Conservation (phyloP, 306 rosid species). For the Phaseolus lunatus region DNA sequence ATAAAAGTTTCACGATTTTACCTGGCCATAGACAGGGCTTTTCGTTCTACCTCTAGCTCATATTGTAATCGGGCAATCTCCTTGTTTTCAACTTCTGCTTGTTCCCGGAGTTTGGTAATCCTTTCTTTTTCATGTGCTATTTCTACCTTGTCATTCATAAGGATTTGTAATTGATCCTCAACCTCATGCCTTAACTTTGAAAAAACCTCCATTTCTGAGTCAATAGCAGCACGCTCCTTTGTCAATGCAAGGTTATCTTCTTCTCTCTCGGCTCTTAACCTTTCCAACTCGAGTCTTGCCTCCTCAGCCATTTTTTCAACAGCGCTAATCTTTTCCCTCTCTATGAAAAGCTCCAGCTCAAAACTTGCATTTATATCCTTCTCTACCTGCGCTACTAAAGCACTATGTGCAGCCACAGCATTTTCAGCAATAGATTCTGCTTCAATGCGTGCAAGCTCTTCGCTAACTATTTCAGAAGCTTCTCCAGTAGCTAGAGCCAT, state of each 20-base stretch:
- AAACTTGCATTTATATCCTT: conserved; percentile 83
- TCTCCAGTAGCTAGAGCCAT: conserved; percentile 97
- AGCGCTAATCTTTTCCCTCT: conserved; percentile 83
- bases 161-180: conserved; percentile 83
- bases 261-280: conserved; percentile 76
- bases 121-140: conserved; percentile 85
- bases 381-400: conserved; percentile 95
- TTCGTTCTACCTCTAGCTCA: conserved; percentile 96
- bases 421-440: conserved; percentile 96
- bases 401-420: conserved; percentile 92
- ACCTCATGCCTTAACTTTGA: conserved; percentile 81
- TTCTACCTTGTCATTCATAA: conserved; percentile 79
- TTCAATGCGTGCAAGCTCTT: conserved; percentile 98
- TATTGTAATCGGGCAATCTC: conserved; percentile 84
- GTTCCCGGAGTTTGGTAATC: conserved; percentile 75
- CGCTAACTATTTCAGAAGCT: conserved; percentile 84
- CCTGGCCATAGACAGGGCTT: conserved; percentile 99
- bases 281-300: conserved; percentile 82
- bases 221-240: conserved; percentile 80
- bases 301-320: conserved; percentile 94
- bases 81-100: conserved; percentile 83
- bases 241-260: conserved; percentile 62
- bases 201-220: conserved; percentile 90
- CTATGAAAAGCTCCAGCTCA: conserved; percentile 77
- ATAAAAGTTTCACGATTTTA: conserved; percentile 44